A percentile compares a stretch with the other conserved stretches of the same genome.
Conservation (phyloP, 805 yeast genomes). For the Barnettozyma sucrosica region DNA sequence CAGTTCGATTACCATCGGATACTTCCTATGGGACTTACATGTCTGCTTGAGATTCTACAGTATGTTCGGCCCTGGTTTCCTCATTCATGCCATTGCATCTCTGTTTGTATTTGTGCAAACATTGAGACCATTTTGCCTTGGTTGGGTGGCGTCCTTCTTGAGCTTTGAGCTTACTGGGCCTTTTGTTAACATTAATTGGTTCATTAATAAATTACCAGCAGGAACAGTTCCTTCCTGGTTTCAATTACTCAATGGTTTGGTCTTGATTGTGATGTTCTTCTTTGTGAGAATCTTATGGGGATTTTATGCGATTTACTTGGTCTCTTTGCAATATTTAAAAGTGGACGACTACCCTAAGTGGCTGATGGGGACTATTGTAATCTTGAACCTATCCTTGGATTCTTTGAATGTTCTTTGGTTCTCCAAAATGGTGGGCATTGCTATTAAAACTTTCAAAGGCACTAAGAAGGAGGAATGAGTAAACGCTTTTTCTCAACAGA, state of each 20-base stretch:
- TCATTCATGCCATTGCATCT: constrained; percentile 81
- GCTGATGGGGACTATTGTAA: constrained; percentile 45
- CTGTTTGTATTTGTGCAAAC: constrained; percentile 62
- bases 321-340: constrained; percentile 40
- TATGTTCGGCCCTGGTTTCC: constrained; percentile 75
- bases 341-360: constrained; percentile 40
- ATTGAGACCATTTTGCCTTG: constrained; percentile 68
- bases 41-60: constrained; percentile 60
- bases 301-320: constrained; percentile 54
- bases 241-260: constrained; percentile 63
- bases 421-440: constrained; percentile 73
- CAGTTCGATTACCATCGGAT: constrained; percentile 69
- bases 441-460: constrained; percentile 42
- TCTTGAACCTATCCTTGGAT: constrained; percentile 58
- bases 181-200: constrained; percentile 93
- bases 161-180: constrained; percentile 89
- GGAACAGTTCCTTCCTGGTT: constrained; percentile 52
- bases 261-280: constrained; percentile 67
- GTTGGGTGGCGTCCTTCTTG: constrained; percentile 78
- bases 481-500: not conserved
- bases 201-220: constrained; percentile 67
- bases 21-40: constrained; percentile 83
- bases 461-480: constrained; percentile 1
- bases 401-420: constrained; percentile 81
- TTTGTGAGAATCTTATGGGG: constrained; percentile 84